Percentiles rank a stretch among this genome's conserved stretches.
Evolutionary conservation across 2,329 filamentous ascomycete genomes (phyloP).

Genomic region (Phaeosphaeria sp.): DNA sequence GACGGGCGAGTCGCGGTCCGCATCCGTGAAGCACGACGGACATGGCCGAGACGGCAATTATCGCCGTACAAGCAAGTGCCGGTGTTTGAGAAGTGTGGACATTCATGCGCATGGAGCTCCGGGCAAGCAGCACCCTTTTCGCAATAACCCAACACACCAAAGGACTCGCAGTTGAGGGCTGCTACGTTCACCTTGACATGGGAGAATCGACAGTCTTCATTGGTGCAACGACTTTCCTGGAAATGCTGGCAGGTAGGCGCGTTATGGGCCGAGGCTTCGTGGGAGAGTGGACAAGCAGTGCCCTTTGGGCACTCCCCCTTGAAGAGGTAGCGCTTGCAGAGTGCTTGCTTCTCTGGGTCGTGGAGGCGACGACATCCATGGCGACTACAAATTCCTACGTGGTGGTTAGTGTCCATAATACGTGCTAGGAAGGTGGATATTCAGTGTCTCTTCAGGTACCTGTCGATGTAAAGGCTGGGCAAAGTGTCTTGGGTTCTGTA

Average conservation of each 20-base stretch:
- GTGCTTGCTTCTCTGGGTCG: conserved; percentile 83
- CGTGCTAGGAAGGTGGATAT: not conserved
- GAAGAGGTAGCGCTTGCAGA: conserved; percentile 86
- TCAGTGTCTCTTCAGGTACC: conserved; percentile 31
- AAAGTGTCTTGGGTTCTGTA: conserved; percentile 21
- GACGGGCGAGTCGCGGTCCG: conserved; percentile 23
- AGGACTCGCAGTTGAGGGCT: conserved; percentile 81
- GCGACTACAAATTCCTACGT: conserved; percentile 80
- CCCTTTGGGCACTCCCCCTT: conserved; percentile 79
- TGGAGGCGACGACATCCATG: conserved; percentile 81
- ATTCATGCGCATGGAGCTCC: conserved; percentile 89
- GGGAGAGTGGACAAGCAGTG: conserved; percentile 86
- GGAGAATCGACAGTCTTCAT: conserved; percentile 82
- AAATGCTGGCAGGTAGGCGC: conserved; percentile 90
- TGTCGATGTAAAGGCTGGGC: conserved; percentile 39
- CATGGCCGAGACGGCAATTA: conserved; percentile 84
- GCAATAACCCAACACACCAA: conserved; percentile 89
- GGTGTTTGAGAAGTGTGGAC: conserved; percentile 92
- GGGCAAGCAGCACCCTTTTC: conserved; percentile 78
- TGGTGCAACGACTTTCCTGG: conserved; percentile 87
- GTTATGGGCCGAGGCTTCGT: conserved; percentile 82
- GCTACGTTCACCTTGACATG: conserved; percentile 79
- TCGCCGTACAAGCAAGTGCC: conserved; percentile 76
- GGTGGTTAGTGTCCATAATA: conserved; percentile 19
- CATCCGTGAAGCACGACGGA: conserved; percentile 60